Base-by-base conservation (phyloP, 768 basidiomycete genomes). In the Lyophyllum semitale region DNA sequence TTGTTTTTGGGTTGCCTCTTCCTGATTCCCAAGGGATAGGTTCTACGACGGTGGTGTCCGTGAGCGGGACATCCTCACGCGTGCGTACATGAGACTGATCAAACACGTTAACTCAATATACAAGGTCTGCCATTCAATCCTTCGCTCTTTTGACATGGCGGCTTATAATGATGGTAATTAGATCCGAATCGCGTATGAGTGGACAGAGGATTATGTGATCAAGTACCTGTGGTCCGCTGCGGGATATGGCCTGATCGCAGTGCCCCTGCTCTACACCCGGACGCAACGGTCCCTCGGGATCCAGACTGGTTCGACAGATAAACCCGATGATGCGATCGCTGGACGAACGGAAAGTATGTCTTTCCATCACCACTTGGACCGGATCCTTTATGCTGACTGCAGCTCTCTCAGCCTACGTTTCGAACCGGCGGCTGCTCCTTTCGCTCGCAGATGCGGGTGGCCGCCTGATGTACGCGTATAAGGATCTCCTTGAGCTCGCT, bases 361-460 rank as follows among this genome's bases (percentile, higher is more conserved):
- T 22, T 33, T 38, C 17, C n/a, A 18, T 30, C 30, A 15, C 12
- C 30, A 17, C 8, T 38, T 40, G 1, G 27, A 18, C 0, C 22
- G 6, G 12, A n/a, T 6, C 22, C 5, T 32, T 9, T 2, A 44
- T 23, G 15, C 46, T 30, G 25, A 33, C 49, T 25, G 1, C 13
- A 17, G 25, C n/a, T 25, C 23, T 33, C 7, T 54, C 58, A 79
- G 73, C 88, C 7, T 98, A 98, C 68, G 94, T 98, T 47, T 95
- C 95, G 26, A 96, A 95, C 57, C 84, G 96, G 17, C 83, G 96
- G 11, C 81, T 98, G 0, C 79, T 98, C 2, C 80, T 98, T 29
- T 95, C 95, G 1, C 83, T 98, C n/a, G 95, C 96, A 1, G 96
- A 98, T 63, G 96, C 95, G 0, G 96, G 96, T 15, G 94, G 95